Conservation (phyloP, 176 grass and related monocot species). For the Pharus latifolius region DNA sequence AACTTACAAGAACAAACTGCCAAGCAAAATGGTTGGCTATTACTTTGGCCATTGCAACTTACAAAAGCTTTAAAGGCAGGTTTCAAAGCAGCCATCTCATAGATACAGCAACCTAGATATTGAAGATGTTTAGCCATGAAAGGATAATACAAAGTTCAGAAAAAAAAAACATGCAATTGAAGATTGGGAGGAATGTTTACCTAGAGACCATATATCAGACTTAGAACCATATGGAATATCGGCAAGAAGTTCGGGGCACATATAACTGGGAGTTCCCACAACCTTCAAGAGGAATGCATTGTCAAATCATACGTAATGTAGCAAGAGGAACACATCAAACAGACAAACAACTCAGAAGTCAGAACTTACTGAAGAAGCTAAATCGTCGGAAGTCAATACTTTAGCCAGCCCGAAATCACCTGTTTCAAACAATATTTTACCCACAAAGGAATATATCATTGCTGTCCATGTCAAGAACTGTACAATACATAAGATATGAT, state of each 20-base stretch:
- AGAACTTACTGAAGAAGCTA: constrained; percentile 82
- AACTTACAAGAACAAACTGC: neutral
- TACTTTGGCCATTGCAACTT: constrained; percentile 22
- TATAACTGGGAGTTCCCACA: constrained; percentile 97
- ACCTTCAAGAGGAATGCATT: constrained; percentile 35
- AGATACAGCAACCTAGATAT: constrained; percentile 70
- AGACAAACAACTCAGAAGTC: neutral
- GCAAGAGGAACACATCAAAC: neutral
- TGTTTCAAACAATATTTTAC: constrained; percentile 21
- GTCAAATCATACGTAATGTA: neutral
- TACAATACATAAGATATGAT: neutral
- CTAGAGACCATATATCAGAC: constrained; percentile 98
- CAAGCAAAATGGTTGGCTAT: neutral
- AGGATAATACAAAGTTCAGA: neutral
- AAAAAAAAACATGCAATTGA: neutral
- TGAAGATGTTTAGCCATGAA: constrained; percentile 12
- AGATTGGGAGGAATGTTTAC: constrained; percentile 14
- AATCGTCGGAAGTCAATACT: constrained; percentile 80
- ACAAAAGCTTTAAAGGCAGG: constrained; percentile 95
- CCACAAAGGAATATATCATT: constrained; percentile 11
- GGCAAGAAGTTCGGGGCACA: constrained; percentile 99
- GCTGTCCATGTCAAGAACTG: neutral
- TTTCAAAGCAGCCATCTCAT: constrained; percentile 88
- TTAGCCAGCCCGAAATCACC: constrained; percentile 98
- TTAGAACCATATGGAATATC: constrained; percentile 97